phyloP scores from a whole-genome alignment of 768 basidiomycete species.

The Tricholoma bakamatsutake region DNA sequence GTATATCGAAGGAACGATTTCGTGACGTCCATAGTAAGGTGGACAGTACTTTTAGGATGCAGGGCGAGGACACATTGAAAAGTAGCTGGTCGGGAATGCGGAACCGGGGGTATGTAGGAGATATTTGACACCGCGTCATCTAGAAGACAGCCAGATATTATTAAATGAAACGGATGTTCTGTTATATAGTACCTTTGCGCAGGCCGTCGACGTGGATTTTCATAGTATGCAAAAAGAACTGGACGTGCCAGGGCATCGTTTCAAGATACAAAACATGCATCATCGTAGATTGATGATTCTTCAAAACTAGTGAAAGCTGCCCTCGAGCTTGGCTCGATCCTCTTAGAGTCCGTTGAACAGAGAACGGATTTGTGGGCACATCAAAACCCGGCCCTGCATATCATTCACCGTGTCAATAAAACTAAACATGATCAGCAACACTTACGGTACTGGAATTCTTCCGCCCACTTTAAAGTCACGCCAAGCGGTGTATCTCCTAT shows the following conservation, averaged over 20 bases:
- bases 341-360: slow-evolving; percentile 62
- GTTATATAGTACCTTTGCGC: slow-evolving; percentile 33
- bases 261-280: slow-evolving; percentile 71
- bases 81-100: slow-evolving; percentile 70
- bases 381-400: slow-evolving; percentile 32
- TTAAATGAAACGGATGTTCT: neutral
- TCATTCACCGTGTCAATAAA: neutral
- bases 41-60: slow-evolving; percentile 61
- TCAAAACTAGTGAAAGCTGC: slow-evolving; percentile 58
- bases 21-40: slow-evolving; percentile 65
- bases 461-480: slow-evolving; percentile 50
- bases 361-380: slow-evolving; percentile 44
- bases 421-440: slow-evolving; percentile 2
- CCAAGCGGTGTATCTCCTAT: slow-evolving; percentile 45
- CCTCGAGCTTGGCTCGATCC: slow-evolving; percentile 77
- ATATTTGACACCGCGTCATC: slow-evolving; percentile 62
- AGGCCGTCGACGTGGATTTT: slow-evolving; percentile 41
- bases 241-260: slow-evolving; percentile 90
- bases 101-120: slow-evolving; percentile 59
- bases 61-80: slow-evolving; percentile 66
- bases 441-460: slow-evolving; percentile 61
- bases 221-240: slow-evolving; percentile 83
- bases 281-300: slow-evolving; percentile 45
- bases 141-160: slow-evolving; percentile 19
- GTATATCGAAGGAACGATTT: slow-evolving; percentile 90